A percentile compares a stretch with the other conserved stretches of the same genome.
These are phyloP conservation scores for Camellia lanceoleosa DNA, from an alignment of 148 eudicot species.

Conservation along the genomic window DNA sequence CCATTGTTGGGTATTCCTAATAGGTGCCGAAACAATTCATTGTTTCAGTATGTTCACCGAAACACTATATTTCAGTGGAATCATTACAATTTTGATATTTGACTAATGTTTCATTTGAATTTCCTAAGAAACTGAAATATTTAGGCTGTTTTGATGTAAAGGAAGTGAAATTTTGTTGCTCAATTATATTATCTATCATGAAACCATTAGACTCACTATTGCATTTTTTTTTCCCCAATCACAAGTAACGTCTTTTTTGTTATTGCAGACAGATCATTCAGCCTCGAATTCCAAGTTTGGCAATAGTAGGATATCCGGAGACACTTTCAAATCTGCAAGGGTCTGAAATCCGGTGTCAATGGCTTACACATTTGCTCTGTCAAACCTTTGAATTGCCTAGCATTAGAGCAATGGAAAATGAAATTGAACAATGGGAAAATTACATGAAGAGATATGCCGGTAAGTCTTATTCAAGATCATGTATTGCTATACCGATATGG, in stretches of 20 bases:
- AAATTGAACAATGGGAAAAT: constrained; percentile 10
- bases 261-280: constrained; percentile 26
- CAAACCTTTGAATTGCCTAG: constrained; percentile 24
- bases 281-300: constrained; percentile 34
- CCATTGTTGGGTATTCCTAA: no score
- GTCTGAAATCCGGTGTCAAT: constrained; percentile 27
- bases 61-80: no score
- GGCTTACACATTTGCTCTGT: constrained; percentile 24
- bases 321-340: constrained; percentile 23
- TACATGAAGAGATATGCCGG: constrained; percentile 20
- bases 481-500: constrained; percentile 22
- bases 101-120: no score
- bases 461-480: constrained; percentile 13
- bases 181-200: no score
- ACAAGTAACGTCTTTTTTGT: not conserved
- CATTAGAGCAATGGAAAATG: constrained; percentile 24
- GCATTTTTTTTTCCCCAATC: no score
- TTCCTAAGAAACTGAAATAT: no score
- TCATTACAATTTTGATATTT: no score
- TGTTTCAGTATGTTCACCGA: no score
- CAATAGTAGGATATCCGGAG: constrained; percentile 31
- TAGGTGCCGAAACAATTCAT: no score
- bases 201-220: no score
- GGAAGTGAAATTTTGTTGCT: no score
- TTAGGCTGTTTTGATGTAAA: no score